Percentiles rank a stretch among this genome's conserved stretches.
Conservation (phyloP, 2,329 filamentous ascomycete species). For the Ophiostoma himal-ulmi region DNA sequence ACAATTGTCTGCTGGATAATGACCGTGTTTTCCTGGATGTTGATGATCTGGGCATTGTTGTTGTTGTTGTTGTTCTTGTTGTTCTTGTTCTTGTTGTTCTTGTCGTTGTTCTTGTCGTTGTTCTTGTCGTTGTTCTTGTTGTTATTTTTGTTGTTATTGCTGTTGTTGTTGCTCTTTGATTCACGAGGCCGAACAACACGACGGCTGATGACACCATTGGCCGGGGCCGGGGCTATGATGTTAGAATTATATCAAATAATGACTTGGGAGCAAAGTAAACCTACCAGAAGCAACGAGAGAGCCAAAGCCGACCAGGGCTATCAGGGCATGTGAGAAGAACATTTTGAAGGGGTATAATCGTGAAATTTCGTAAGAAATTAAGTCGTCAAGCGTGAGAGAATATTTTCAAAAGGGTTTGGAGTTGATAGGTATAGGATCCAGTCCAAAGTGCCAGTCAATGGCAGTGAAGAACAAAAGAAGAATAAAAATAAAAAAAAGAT, state of each 20-base stretch:
- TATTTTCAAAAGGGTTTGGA: conserved; percentile 25
- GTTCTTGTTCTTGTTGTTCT: conserved; percentile 31
- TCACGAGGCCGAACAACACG: neutral
- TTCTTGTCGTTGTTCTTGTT: conserved; percentile 24
- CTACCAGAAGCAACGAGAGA: conserved; percentile 31
- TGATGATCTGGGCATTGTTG: conserved; percentile 18
- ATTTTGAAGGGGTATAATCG: conserved; percentile 20
- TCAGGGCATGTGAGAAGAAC: conserved; percentile 29
- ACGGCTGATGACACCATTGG: neutral
- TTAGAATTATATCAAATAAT: neutral
- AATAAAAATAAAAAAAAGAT: conserved; percentile 10
- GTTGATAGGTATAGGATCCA: conserved; percentile 5
- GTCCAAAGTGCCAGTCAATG: conserved; percentile 13
- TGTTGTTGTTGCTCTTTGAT: neutral
- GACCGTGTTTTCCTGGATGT: conserved; percentile 30
- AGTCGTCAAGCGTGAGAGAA: conserved; percentile 1
- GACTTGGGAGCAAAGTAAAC: conserved; percentile 3
- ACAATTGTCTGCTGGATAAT: conserved; percentile 34
- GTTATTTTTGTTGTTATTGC: conserved; percentile 20
- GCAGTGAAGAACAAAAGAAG: neutral
- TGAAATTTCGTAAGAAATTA: neutral
- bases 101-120: conserved; percentile 27
- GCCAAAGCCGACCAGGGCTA: conserved; percentile 31
- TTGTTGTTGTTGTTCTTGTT: conserved; percentile 27
- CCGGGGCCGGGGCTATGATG: neutral